Percentiles rank a stretch among this genome's conserved stretches.
These are phyloP conservation scores for Melampsora larici-populina DNA, from an alignment of 1,284 basidiomycete genomes.

Conservation along the genomic window DNA sequence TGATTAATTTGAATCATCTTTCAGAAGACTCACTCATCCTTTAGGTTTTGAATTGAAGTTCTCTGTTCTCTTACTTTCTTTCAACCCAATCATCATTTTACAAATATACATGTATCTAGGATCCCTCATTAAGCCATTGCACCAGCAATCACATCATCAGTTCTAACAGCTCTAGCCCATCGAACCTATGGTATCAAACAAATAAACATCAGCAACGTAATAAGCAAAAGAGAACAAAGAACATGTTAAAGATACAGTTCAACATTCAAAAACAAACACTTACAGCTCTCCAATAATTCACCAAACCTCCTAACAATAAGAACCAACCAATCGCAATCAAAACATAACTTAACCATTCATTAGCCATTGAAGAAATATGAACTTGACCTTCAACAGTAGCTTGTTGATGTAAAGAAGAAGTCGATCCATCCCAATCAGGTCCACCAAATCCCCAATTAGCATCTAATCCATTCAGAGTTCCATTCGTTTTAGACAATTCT, in stretches of 20 bases:
- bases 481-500: conserved; percentile 28
- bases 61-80: not conserved
- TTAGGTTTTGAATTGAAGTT: not conserved
- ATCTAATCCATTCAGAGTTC: conserved; percentile 34
- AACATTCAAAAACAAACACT: not conserved
- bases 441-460: conserved; percentile 43
- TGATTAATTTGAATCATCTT: too few relatives aligned
- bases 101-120: not conserved
- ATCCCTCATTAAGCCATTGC: conserved; percentile 15
- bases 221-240: not conserved
- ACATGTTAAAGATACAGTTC: not conserved
- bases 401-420: conserved; percentile 52
- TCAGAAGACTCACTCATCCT: too few relatives aligned
- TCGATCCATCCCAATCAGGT: conserved; percentile 50
- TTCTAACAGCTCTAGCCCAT: conserved; percentile 35
- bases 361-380: conserved; percentile 56
- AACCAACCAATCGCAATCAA: conserved; percentile 84
- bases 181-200: conserved; percentile 21
- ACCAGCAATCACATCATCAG: conserved; percentile 11
- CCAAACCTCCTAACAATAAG: conserved; percentile 63
- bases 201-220: too few relatives aligned
- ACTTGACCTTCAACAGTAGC: conserved; percentile 51
- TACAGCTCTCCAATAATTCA: conserved; percentile 70
- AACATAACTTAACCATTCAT: conserved; percentile 82
- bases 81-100: not conserved